Evolutionary conservation across 768 basidiomycete genomes (phyloP), one percentile per base, ranked within the genome.

Genomic region (Lactarius quietus): DNA sequence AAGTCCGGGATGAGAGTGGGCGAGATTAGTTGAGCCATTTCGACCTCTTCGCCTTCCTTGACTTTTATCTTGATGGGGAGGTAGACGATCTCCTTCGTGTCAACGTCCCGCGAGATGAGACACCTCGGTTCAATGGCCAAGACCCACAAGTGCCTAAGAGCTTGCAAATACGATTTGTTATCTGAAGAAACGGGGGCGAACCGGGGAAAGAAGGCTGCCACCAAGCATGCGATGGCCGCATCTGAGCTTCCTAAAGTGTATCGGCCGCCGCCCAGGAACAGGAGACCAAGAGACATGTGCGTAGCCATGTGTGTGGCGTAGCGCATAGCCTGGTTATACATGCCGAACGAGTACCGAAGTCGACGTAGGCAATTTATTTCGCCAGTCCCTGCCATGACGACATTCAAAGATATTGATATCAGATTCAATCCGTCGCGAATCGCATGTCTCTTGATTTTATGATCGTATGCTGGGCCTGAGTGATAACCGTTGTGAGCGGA

Each of bases 351-450:
- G 74, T 92, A 90, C 23, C 97, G 85, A 15, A 98, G 81, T 26
- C 95, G 84, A 23, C 93, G 85, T 20, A 98, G 79, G 69, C 92
- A 93, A 62, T 89, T 90, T 57, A 98, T 85, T 74, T 98, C 95
- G 4, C 97, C 97, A 0, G 95, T 96, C 12, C 97, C 97, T 2
- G 96, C 94, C 93, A 98, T 96, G 51, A 98, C 90, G 83, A 96
- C 90, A 72, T 91, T 87, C 36, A 97, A 77, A 1, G 95, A 82
- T 39, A 97, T 82, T 0, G 92, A 90, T 61, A 98, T 89, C 45
- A 95, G 78, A 72, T 92, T 95, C 39, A 98, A 79, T 4, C 92
- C 93, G 70, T 94, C 92, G 15, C 95, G 84, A 28, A 95, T 84
- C 3, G 93, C 89, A 8, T 90, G 87, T 2, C 95, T 87, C 71